Conservation (phyloP, 192 early-diverging fungal species). For the Coemansia sp. region DNA sequence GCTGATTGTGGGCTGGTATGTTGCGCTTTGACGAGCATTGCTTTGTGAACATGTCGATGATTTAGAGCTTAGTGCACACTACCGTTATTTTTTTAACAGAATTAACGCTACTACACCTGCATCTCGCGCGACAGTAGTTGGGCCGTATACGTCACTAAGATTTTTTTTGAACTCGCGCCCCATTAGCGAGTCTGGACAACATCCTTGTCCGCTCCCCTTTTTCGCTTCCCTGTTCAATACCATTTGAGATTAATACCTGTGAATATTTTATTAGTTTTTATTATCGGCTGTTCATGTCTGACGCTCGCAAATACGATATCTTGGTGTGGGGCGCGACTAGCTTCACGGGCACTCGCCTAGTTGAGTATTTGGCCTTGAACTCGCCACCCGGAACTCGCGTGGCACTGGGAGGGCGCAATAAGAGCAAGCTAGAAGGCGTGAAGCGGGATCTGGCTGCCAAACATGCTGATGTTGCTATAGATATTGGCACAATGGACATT, state of each 20-base stretch:
- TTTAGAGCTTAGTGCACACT: neutral
- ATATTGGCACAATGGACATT: constrained; percentile 53
- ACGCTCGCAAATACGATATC: constrained; percentile 58
- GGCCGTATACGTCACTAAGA: neutral
- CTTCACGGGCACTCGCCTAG: constrained; percentile 75
- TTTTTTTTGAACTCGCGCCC: neutral
- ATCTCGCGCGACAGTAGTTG: neutral
- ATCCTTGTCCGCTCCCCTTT: neutral
- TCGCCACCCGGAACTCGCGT: constrained; percentile 59
- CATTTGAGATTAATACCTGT: neutral
- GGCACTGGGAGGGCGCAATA: constrained; percentile 79
- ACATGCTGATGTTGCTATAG: constrained; percentile 23
- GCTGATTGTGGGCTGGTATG: neutral
- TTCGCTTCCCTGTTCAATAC: neutral
- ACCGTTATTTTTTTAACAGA: neutral
- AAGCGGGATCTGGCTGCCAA: constrained; percentile 57
- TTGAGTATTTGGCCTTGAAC: constrained; percentile 63
- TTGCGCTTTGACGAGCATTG: neutral
- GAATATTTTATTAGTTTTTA: neutral
- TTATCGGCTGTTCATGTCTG: constrained; percentile 22
- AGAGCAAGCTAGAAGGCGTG: constrained; percentile 65
- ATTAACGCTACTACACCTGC: neutral
- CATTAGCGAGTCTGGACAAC: neutral
- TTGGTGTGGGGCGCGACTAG: constrained; percentile 79
- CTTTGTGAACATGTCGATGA: neutral